phyloP scores from a whole-genome alignment of 768 basidiomycete genomes.

The Naganishia onofrii region DNA sequence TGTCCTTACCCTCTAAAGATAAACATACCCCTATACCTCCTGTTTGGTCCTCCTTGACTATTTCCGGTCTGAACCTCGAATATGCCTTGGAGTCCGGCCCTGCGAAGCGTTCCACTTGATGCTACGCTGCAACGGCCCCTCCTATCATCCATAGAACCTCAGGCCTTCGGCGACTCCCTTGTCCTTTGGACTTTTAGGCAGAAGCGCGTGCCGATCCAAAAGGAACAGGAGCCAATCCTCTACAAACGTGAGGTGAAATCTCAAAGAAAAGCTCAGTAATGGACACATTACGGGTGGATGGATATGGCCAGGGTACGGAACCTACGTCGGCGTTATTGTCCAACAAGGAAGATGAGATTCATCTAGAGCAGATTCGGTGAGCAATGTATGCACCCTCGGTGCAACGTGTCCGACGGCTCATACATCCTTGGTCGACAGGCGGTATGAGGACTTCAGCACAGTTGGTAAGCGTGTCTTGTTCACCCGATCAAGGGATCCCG shows the following conservation, averaged over 20 bases:
- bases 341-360: constrained; percentile 31
- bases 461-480: constrained; percentile 64
- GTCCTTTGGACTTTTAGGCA: not conserved
- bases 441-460: constrained; percentile 92
- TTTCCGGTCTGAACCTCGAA: not conserved
- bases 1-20: not conserved
- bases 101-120: not conserved
- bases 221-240: not conserved
- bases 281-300: not conserved
- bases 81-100: too few species aligned
- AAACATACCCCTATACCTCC: not conserved
- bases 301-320: not conserved
- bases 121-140: not conserved
- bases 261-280: not conserved
- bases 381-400: not conserved
- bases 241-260: not conserved
- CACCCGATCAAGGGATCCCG: constrained; percentile 29
- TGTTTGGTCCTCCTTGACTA: not conserved
- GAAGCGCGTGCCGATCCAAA: not conserved
- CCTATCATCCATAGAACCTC: not conserved
- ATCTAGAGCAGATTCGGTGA: constrained; percentile 39
- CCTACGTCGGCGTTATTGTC: constrained; percentile 12
- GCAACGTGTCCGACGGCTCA: not conserved
- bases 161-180: not conserved
- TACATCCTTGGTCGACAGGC: constrained; percentile 57